These are phyloP conservation scores for Miamiensis avidus DNA, from an alignment of 169 alveolate genomes.

Conservation along the genomic window DNA sequence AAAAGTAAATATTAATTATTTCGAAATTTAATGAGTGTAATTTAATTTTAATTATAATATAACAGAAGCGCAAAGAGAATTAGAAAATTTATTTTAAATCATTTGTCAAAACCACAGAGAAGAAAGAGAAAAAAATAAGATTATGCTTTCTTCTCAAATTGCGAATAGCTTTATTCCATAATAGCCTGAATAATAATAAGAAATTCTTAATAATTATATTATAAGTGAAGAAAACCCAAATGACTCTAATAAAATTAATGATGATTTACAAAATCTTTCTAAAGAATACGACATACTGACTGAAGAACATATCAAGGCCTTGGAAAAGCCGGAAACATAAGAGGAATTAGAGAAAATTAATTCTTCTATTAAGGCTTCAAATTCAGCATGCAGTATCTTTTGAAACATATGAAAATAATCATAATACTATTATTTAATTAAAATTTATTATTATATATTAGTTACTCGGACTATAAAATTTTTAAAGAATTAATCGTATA, in stretches of 20 bases:
- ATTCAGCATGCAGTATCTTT: neutral
- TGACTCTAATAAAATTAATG: no score
- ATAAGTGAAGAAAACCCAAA: no score
- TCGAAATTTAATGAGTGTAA: no score
- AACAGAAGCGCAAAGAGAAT: neutral
- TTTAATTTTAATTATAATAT: no score
- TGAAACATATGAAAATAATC: neutral
- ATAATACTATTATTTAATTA: no score
- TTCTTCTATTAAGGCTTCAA: neutral
- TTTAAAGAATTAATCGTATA: no score
- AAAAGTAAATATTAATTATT: neutral
- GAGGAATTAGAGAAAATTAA: neutral
- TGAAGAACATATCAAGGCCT: neutral
- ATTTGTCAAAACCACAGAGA: neutral
- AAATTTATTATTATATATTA: no score
- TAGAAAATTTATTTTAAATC: no score
- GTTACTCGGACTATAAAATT: neutral
- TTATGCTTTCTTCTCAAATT: neutral
- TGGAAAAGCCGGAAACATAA: neutral
- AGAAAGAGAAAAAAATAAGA: neutral
- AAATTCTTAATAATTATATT: no score
- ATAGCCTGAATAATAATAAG: no score
- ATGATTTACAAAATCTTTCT: no score
- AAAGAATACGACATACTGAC: no score
- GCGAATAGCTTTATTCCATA: neutral